These are phyloP conservation scores for Lepidium campestre DNA, from an alignment of 441 rosid genomes.

Conservation along the genomic window DNA sequence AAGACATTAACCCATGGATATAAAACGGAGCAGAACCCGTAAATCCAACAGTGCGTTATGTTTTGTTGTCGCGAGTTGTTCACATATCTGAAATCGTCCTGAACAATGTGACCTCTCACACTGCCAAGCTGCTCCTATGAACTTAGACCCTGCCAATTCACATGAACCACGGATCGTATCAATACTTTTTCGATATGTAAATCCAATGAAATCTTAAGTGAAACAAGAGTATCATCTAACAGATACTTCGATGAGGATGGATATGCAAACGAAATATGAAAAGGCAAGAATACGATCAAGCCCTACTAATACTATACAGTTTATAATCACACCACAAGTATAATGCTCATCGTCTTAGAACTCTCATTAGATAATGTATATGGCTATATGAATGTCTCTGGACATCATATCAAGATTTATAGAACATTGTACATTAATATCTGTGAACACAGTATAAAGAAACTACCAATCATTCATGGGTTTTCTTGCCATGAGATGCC, in stretches of 20 bases:
- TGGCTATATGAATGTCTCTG: background rate
- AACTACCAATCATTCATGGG: background rate
- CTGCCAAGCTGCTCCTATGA: background rate
- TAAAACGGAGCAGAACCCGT: background rate
- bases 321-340: background rate
- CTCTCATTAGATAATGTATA: background rate
- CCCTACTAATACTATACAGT: background rate
- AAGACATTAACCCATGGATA: background rate
- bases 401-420: background rate
- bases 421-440: background rate
- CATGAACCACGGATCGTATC: background rate
- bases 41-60: background rate
- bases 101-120: conserved; percentile 10
- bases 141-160: conserved; percentile 26
- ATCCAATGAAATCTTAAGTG: background rate
- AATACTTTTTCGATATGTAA: background rate
- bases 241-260: background rate
- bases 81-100: conserved; percentile 17
- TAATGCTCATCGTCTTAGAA: background rate
- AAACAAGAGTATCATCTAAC: background rate
- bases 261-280: background rate
- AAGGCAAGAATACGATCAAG: background rate
- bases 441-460: background rate
- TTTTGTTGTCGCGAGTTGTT: conserved; percentile 5
- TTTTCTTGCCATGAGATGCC: background rate